Evolutionary conservation across 345 rosid genomes (phyloP), one percentile per base, ranked within the genome.

Genomic region (Eucalyptus dawsonii): DNA sequence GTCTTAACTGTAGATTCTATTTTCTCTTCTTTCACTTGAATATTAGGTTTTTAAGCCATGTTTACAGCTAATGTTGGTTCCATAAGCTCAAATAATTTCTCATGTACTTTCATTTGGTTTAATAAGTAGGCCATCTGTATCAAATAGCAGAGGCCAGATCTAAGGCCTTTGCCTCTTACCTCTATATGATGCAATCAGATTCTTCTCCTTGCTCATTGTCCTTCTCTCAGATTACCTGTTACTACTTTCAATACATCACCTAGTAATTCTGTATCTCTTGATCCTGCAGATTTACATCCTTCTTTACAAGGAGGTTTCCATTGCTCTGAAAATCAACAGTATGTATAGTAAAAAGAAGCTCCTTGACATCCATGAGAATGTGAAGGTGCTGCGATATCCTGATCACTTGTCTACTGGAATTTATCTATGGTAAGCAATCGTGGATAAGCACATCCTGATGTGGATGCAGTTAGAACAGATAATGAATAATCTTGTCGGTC

Each of bases 271-370:
- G 50, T 9, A 86, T 7, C 54, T 67, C 37, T 76, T 87, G 50
- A 24, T 58, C 85, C 16, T 90, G 94, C 96, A 97, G 99, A 97
- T 97, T 45, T 97, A 96, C 90, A 90, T 97, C 89, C 99, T 97
- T 91, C 91, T 97, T 53, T 97, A 97, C 91, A 97, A 97, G 91
- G 99, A 97, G 91, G 99, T 97, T 89, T 90, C 98, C 80, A 90
- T 97, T 92, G 99, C 99, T 60, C 91, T 97, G 50, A 96, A 97
- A 91, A 97, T 97, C 81, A 97, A 97, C 88, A 97, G 99, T 88
- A 65, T 90, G 91, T 96, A 97, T 92, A 97, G 99, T 92, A 95
- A 94, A 94, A 96, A 91, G 93, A 93, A 89, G 92, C 98, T 97
- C 50, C 95, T 91, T 37, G 94, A 91, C 92, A 95, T 97, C 90